These are phyloP conservation scores for Suhomyces bokatorum DNA, from an alignment of 1,139 yeast species.

Conservation along the genomic window DNA sequence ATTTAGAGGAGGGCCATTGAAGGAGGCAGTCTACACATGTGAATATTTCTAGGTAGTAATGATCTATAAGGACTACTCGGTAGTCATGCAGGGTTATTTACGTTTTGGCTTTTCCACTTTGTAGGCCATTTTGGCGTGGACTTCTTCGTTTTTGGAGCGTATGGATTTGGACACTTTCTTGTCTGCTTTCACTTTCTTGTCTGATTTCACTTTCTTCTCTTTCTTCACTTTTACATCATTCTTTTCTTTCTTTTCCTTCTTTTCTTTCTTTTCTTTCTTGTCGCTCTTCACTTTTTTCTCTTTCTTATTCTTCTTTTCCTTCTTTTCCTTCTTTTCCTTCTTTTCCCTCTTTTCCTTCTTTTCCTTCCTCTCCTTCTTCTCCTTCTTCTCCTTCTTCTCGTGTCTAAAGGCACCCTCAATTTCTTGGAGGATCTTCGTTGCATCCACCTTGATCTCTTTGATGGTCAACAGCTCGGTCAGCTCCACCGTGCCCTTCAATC, in stretches of 20 bases:
- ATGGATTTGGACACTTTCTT: conserved; percentile 13
- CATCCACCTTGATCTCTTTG: conserved; percentile 17
- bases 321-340: conserved; percentile 10
- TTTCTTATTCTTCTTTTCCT: conserved; percentile 12
- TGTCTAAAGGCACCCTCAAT: conserved; percentile 12
- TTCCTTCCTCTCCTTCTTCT: conserved; percentile 12
- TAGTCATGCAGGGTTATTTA: conserved; percentile 2
- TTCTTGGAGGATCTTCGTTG: conserved; percentile 17
- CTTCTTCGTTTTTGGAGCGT: conserved; percentile 8
- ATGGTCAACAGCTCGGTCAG: conserved; percentile 26
- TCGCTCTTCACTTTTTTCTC: conserved; percentile 14
- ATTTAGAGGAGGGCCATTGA: too few species aligned
- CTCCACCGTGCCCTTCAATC: conserved; percentile 75
- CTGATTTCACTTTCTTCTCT: conserved; percentile 15
- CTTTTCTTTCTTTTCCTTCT: conserved; percentile 12
- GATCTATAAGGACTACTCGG: not conserved
- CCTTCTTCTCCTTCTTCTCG: conserved; percentile 9
- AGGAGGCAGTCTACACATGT: too few species aligned
- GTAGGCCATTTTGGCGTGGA: conserved; percentile 5
- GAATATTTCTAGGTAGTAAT: not conserved
- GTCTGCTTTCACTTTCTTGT: conserved; percentile 13
- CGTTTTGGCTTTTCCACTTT: conserved; percentile 2
- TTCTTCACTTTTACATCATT: conserved; percentile 6
- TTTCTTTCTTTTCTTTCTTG: conserved; percentile 10
- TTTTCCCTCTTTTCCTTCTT: conserved; percentile 11